phyloP scores from a whole-genome alignment of 1,284 basidiomycete genomes.

The Polyporus tsugae region DNA sequence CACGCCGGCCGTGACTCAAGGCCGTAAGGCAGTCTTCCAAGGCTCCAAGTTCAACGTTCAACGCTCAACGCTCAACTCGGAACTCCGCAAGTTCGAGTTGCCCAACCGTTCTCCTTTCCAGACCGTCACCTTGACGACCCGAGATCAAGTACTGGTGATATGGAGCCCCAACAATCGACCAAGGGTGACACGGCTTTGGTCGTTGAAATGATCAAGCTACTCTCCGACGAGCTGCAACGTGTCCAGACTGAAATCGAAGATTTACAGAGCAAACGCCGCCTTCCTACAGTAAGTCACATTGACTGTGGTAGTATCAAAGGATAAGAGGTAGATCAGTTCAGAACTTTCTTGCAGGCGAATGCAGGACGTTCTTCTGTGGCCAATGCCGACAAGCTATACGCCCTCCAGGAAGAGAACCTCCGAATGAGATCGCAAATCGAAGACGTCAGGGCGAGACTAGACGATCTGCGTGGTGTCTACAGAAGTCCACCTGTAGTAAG shows the following conservation, averaged over 20 bases:
- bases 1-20: too few relatives aligned
- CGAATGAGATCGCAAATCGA: conserved; percentile 15
- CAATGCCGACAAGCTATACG: not conserved
- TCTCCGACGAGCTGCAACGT: conserved; percentile 28
- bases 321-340: too few relatives aligned
- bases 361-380: not conserved
- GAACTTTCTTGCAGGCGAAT: not conserved
- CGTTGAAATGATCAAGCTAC: conserved; percentile 24
- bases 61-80: too few relatives aligned
- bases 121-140: not conserved
- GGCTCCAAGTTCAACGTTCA: too few relatives aligned
- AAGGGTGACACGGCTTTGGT: conserved; percentile 10
- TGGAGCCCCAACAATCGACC: not conserved
- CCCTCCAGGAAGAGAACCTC: conserved; percentile 24
- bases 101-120: not conserved
- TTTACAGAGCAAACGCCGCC: not conserved
- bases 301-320: not conserved
- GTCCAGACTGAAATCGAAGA: conserved; percentile 20
- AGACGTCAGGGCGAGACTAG: not conserved
- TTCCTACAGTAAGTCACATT: not conserved
- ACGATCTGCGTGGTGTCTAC: not conserved
- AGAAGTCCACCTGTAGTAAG: not conserved
- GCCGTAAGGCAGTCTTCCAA: too few relatives aligned
- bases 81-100: not conserved
- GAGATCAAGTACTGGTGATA: not conserved